phyloP scores from a whole-genome alignment of 2,329 filamentous ascomycete genomes.

The Emergomyces orientalis region DNA sequence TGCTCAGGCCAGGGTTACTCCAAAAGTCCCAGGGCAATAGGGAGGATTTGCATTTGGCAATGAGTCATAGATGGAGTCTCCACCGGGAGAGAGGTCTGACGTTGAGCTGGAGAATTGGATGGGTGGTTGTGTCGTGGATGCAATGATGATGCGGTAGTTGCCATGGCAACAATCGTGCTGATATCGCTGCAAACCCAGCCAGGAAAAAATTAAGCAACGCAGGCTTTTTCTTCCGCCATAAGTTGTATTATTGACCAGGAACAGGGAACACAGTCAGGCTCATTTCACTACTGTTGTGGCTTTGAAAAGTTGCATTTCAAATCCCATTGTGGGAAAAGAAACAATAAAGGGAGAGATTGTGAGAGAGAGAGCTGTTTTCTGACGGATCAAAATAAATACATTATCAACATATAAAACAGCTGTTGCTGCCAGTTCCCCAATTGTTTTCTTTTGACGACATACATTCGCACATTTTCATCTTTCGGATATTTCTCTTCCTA shows the following conservation, averaged over 20 bases:
- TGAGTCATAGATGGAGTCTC: slow-evolving; percentile 1
- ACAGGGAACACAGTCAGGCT: slow-evolving; percentile 17
- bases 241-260: slow-evolving; percentile 6
- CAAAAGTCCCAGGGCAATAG: background rate
- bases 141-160: slow-evolving; percentile 20
- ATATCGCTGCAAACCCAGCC: slow-evolving; percentile 4
- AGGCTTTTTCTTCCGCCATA: slow-evolving; percentile 5
- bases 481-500: background rate
- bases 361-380: background rate
- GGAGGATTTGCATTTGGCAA: background rate
- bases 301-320: background rate
- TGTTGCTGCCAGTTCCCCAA: background rate
- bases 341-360: background rate
- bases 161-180: slow-evolving; percentile 32
- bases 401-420: background rate
- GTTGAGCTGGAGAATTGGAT: background rate
- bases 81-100: background rate
- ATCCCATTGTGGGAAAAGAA: background rate
- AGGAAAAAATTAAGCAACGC: background rate
- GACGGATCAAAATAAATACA: background rate
- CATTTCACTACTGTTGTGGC: slow-evolving; percentile 15
- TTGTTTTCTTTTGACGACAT: background rate
- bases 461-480: background rate
- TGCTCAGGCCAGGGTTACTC: background rate
- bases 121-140: background rate